phyloP scores from a whole-genome alignment of 1,284 basidiomycete genomes.

The Veloboletus limbatus region DNA sequence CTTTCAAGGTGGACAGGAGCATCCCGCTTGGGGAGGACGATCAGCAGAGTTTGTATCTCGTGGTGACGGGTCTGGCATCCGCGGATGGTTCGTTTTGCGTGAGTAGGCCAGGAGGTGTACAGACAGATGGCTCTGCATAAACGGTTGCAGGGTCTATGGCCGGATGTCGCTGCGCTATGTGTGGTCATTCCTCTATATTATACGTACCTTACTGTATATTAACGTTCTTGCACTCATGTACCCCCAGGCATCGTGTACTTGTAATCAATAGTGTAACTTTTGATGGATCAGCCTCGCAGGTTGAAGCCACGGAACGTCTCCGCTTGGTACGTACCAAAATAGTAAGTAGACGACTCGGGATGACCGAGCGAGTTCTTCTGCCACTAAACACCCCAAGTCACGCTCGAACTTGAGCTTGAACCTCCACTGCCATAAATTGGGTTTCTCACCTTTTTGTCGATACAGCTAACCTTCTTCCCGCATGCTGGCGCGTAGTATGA shows the following conservation, averaged over 20 bases:
- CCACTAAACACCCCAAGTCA: too few relatives aligned
- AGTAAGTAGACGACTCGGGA: too few relatives aligned
- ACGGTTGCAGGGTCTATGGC: background rate
- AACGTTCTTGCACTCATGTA: background rate
- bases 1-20: conserved; percentile 33
- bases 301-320: too few relatives aligned
- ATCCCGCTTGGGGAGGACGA: conserved; percentile 44
- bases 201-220: background rate
- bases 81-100: conserved; percentile 4
- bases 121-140: background rate
- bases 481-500: too few relatives aligned
- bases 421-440: too few relatives aligned
- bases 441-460: too few relatives aligned
- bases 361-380: too few relatives aligned
- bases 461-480: too few relatives aligned
- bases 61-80: conserved; percentile 23
- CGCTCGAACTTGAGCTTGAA: too few relatives aligned
- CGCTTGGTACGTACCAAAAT: too few relatives aligned
- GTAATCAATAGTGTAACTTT: too few relatives aligned
- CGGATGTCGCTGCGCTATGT: background rate
- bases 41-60: conserved; percentile 43
- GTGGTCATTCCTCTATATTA: background rate
- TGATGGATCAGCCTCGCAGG: too few relatives aligned
- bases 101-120: background rate
- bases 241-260: background rate